Base-by-base conservation (phyloP, 2,329 filamentous ascomycete species). In the Corinectria fuckeliana region DNA sequence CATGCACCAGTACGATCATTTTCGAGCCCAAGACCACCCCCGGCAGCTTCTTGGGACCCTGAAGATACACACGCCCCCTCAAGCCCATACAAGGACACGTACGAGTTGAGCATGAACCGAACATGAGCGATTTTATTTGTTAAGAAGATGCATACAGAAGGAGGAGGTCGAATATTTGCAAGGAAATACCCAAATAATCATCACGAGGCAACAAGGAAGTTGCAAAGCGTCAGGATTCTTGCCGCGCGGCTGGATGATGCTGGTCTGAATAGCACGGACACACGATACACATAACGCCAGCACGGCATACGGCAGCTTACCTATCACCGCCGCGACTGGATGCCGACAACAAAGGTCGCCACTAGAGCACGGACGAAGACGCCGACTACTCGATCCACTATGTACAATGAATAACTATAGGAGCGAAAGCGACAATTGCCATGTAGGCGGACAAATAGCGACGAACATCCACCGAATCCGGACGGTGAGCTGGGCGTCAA, bases 31-130 rank as follows among this genome's bases (percentile, higher is more conserved):
- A 78, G 81, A 23, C 80, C 82, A 6, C 82, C 83, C 39, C 75
- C 74, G 25, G 64, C 67, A 36, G 63, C 67, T n/a, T 66, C 74
- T 1, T 83, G 81, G 78, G 79, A 84, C 34, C 71, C 76, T 38
- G 73, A 73, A 59, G 71, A 79, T 36, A 77, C 76, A 2, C 80
- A 79, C 62, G 74, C 75, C 39, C 71, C 49, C 42, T 68, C 69
- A 65, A 63, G 59, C 34, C 59, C 69, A 28, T 64, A 76, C 42
- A 77, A 79, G 47, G 75, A 78, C 52, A 80, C 84, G 72, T 83
- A 86, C 67, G 83, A 84, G 3, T 74, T 86, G 20, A 81, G 78
- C 54, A 85, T 86, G 82, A 85, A 87, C 71, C 78, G 79, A 67
- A 80, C 85, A 77, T 83, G 74, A 76, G 56, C 16, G 39, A 44